A percentile compares a stretch with the other conserved stretches of the same genome.
Conservation (phyloP, 495 filamentous ascomycete species). For the Alectoria sarmentosa region DNA sequence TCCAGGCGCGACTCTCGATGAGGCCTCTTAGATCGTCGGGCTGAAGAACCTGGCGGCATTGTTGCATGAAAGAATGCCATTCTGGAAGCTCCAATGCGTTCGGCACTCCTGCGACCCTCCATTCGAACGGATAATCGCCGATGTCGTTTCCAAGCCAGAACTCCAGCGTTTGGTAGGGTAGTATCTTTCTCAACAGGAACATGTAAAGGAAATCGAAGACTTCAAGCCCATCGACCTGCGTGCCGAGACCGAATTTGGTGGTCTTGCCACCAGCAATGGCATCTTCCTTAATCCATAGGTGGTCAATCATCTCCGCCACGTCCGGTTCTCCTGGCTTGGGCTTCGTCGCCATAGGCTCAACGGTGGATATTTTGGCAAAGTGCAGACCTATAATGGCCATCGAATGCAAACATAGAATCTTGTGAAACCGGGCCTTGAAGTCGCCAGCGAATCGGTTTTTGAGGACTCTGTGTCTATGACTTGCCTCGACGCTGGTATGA, state of each 20-base stretch:
- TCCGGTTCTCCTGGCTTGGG: no score
- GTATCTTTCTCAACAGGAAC: background rate
- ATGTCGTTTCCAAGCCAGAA: background rate
- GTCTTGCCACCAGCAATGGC: no score
- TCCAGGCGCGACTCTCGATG: no score
- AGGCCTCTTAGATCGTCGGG: no score
- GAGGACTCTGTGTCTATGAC: background rate
- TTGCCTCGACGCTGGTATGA: background rate
- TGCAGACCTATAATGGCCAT: background rate
- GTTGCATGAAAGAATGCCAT: background rate
- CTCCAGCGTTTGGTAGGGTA: background rate
- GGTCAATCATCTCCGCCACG: no score
- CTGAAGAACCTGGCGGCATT: no score
- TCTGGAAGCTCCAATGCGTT: background rate
- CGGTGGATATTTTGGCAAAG: background rate
- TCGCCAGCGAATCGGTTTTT: background rate
- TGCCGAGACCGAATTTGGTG: no score
- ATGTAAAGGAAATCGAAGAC: background rate
- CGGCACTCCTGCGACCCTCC: no score
- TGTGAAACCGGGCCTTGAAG: slow-evolving; percentile 6
- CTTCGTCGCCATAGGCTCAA: no score
- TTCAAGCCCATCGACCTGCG: background rate
- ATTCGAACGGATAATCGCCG: no score
- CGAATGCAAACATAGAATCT: background rate
- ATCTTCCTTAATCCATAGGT: no score